Conservation (phyloP, 2,329 filamentous ascomycete species). For the Sporothrix brunneoviolacea region DNA sequence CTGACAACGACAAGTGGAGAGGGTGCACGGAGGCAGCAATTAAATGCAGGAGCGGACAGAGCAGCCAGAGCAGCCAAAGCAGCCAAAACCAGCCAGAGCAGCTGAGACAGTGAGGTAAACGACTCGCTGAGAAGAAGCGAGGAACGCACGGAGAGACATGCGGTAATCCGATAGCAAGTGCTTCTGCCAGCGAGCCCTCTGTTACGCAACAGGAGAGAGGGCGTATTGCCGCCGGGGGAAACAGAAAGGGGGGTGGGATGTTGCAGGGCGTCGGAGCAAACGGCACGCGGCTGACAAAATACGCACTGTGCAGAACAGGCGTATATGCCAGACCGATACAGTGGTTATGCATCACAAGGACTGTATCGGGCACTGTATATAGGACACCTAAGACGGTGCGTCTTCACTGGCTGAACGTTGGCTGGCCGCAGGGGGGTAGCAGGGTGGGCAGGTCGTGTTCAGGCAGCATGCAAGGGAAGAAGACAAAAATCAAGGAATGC, state of each 20-base stretch:
- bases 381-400: too few relatives aligned
- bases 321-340: background rate
- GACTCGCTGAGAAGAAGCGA: too few relatives aligned
- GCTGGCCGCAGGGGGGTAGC: too few relatives aligned
- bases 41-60: conserved; percentile 5
- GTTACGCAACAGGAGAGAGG: background rate
- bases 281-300: conserved; percentile 5
- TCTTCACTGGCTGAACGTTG: too few relatives aligned
- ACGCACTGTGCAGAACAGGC: background rate
- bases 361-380: too few relatives aligned
- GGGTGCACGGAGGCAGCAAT: background rate
- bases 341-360: too few relatives aligned
- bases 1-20: background rate
- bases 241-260: background rate
- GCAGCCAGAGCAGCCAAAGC: background rate
- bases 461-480: conserved; percentile 1
- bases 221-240: background rate
- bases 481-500: background rate
- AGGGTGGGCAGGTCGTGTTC: too few relatives aligned
- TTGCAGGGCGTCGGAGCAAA: conserved; percentile 6
- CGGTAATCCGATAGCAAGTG: too few relatives aligned
- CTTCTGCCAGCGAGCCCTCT: background rate
- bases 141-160: too few relatives aligned
- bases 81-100: background rate
- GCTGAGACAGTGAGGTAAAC: too few relatives aligned